Evolutionary conservation across 2,329 filamentous ascomycete species (phyloP).

Genomic region (Metarhizium brunneum): DNA sequence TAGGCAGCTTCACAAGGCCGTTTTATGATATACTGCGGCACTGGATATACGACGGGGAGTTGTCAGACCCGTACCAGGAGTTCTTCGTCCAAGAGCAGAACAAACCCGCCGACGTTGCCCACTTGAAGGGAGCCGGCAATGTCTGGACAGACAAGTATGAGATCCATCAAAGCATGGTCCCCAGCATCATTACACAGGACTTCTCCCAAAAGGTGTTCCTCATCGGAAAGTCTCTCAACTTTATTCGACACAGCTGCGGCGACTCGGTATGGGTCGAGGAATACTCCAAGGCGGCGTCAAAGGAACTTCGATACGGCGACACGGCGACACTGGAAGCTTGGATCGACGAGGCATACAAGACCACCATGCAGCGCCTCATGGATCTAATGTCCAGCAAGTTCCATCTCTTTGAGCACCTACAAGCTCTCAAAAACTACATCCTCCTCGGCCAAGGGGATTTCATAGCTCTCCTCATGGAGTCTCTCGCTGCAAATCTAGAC

Average conservation of each 20-base stretch:
- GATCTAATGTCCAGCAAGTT: constrained; percentile 93
- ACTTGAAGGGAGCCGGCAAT: constrained; percentile 62
- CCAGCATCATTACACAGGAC: constrained; percentile 84
- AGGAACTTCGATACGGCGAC: constrained; percentile 86
- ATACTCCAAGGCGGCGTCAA: constrained; percentile 88
- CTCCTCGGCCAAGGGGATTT: constrained; percentile 94
- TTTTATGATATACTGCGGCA: constrained; percentile 94
- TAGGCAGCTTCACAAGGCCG: constrained; percentile 79
- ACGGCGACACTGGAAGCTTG: constrained; percentile 84
- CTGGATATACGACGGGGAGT: constrained; percentile 97
- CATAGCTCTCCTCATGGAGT: constrained; percentile 95
- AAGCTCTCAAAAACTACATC: constrained; percentile 89
- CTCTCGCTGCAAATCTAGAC: constrained; percentile 83
- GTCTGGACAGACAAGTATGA: constrained; percentile 99
- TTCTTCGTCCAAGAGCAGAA: constrained; percentile 86
- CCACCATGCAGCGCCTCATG: constrained; percentile 91
- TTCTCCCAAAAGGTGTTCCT: constrained; percentile 96
- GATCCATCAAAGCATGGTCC: constrained; percentile 75
- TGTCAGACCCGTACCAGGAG: constrained; percentile 90
- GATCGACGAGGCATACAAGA: constrained; percentile 96
- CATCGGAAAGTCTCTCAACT: constrained; percentile 96
- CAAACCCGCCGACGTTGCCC: constrained; percentile 37
- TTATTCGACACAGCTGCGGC: constrained; percentile 90
- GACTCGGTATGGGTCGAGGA: constrained; percentile 93
- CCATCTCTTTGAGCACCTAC: constrained; percentile 84